Evolutionary conservation across 129 eudicot genomes (phyloP), one percentile per base, ranked within the genome.

Genomic region (Saposhnikovia divaricata): DNA sequence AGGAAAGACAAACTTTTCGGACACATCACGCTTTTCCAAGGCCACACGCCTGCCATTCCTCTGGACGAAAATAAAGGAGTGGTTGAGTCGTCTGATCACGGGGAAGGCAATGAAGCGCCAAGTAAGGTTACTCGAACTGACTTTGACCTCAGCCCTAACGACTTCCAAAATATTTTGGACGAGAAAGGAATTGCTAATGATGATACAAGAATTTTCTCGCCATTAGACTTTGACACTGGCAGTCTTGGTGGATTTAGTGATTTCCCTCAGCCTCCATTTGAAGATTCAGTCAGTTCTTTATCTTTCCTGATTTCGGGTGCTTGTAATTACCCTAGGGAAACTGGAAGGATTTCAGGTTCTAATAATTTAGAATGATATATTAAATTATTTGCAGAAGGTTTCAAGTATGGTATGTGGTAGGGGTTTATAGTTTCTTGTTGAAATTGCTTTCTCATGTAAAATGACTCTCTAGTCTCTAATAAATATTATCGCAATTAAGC

Each of bases 1-100:
- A 88, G 97, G 82, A 92, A 95, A 84, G 98, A 95, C 77, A 95
- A 95, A 85, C 96, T 95, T 39, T 84, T 90, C 91, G 98, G 96
- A 38, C 98, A 95, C 66, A 91, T 90, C 43, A 83, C 91, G 34
- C 83, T 95, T 92, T 95, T 95, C 46, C 80, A 83, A 13, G 97
- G 97, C 14, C 98, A 95, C 72, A 72, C 74, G 9, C 98, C 97
- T 53, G 76, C 46, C 25, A 71, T 71, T 71, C 94, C 96, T 2
- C 28, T 81, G 25, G 98, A 95, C 31, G 97, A 89, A 75, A 59
- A 80, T 23, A 90, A 84, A 85, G 85, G 74, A 44, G 45, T 79
- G 6, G 72, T 73, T 72, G 80, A 80, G 73, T 68, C 77, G 43
- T 73, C 86, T 72, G 88, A 89, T 81, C 81, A 44, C 59, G 93